Evolutionary conservation across 768 basidiomycete species (phyloP), one percentile per base, ranked within the genome.

Genomic region (Naganishia randhawae): DNA sequence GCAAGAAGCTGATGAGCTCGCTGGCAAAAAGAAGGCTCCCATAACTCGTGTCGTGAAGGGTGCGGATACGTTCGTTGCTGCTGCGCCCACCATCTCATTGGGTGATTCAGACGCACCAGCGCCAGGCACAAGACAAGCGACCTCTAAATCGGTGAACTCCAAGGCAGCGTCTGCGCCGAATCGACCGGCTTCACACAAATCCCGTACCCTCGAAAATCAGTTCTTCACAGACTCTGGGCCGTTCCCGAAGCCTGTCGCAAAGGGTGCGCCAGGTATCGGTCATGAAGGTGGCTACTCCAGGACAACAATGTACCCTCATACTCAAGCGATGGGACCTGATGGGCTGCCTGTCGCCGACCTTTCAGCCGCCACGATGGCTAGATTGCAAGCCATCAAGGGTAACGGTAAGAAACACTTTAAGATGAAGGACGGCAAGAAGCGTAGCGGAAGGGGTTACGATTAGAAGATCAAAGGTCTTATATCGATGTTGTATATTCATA

Each of bases 401-500:
- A 72, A 78, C 0, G 85, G 85, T 17, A 95, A 94, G 83, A 92
- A 91, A 77, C 87, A 87, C 72, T 89, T 92, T 82, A 96, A 92
- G 81, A 89, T 88, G 81, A 84, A 80, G 88, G 89, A 82, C 54
- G 85, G 85, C 54, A 98, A 98, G 81, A 89, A 94, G 80, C 83
- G 95, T 70, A 92, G 91, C 75, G 95, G 95, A 16, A 89, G 86
- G 75, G 95, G 95, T 27, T 98, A 97, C 73, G 95, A 96, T 78
- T 85, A 72, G 51, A 13, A 19, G 22, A 31, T 35, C 16, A 33
- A 11, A 11, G 37, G 22, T 19, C 27, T 10, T 33, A n/a, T 22
- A 11, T 19, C 17, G 29, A 35, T 65, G 63, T 50, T 52, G 63
- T 65, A 65, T 33, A 31, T 42, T 5, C 19, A 22, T 41, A 19